Evolutionary conservation across 2,329 filamentous ascomycete genomes (phyloP), one percentile per base, ranked within the genome.

Genomic region (Diaporthe citrichinensis): DNA sequence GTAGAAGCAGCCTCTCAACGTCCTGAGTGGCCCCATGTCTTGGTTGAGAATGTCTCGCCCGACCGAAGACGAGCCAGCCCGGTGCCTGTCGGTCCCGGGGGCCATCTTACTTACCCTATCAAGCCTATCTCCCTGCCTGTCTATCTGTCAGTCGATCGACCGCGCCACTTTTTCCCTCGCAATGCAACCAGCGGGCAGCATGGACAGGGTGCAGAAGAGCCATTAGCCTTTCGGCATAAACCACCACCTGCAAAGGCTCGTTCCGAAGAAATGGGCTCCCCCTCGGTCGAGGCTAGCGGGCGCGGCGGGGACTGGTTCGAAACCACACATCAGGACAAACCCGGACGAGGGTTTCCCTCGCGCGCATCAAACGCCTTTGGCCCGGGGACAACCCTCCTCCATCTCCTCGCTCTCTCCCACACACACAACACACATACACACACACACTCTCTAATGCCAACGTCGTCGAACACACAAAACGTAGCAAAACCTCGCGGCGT

Each of bases 241-340:
- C 51, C 53, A 71, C 55, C 39, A 59, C 55, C 55, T 72, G 69
- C 69, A 59, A 72, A 59, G 69, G 53, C 7, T 72, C 69, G 55
- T 59, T 72, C 69, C 55, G 69, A 72, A 71, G 69, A 49, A 25
- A 36, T 72, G 57, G 53, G 31, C 28, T 31, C 12, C 20, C 28
- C 55, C 25, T 58, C 51, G 28, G 44, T 49, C 41, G 44, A 53
- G 44, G 46, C 41, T 49, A 53, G 62, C 44, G 41, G 62, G 62
- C 28, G 28, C 23, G 46, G 62, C 46, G 62, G 57, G 23, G 41
- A 7, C 10, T 34, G 62, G 62, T 36, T 68, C 62, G 44, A 65
- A 65, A 65, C 39, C 59, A 46, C 59, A 65, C 25, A 65, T 65
- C 59, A 65, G n/a, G 39, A 31, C 39, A 46, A 46, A 44, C 39